A percentile compares a stretch with the other conserved stretches of the same genome.
Evolutionary conservation across 495 filamentous ascomycete genomes (phyloP).

Genomic region (Xylaria acuta): DNA sequence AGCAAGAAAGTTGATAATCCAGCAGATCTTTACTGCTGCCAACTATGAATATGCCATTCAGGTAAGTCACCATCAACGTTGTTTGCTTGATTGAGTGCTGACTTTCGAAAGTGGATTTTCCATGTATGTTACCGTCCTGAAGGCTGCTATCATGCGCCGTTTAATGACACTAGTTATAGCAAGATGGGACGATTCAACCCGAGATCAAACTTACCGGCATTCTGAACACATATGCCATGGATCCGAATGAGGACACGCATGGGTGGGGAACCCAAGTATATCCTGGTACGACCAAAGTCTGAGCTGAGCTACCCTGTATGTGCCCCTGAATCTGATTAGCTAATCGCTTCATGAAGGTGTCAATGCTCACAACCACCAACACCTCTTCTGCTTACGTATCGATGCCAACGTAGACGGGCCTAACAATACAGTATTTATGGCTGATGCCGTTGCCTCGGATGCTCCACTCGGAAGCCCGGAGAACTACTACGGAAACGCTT

Average conservation of each 20-base stretch:
- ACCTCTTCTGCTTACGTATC: conserved; percentile 90
- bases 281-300: conserved; percentile 58
- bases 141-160: neutral
- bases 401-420: conserved; percentile 91
- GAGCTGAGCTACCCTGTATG: conserved; percentile 62
- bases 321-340: conserved; percentile 3
- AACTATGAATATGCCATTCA: conserved; percentile 93
- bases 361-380: conserved; percentile 85
- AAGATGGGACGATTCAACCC: conserved; percentile 91
- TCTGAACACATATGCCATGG: conserved; percentile 89
- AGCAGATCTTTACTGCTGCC: conserved; percentile 93
- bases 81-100: neutral
- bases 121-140: conserved; percentile 50
- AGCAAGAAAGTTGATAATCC: conserved; percentile 85
- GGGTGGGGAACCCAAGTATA: conserved; percentile 96
- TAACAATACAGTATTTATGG: conserved; percentile 84
- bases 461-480: conserved; percentile 78
- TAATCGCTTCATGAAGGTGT: conserved; percentile 41
- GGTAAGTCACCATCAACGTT: conserved; percentile 13
- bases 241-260: conserved; percentile 80
- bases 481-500: conserved; percentile 94
- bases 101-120: conserved; percentile 80
- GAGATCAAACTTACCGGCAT: conserved; percentile 97
- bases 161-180: conserved; percentile 42
- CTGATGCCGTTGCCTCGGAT: conserved; percentile 69